These are phyloP conservation scores for Zasmidium citrigriseum DNA, from an alignment of 2,329 filamentous ascomycete species.

Conservation along the genomic window DNA sequence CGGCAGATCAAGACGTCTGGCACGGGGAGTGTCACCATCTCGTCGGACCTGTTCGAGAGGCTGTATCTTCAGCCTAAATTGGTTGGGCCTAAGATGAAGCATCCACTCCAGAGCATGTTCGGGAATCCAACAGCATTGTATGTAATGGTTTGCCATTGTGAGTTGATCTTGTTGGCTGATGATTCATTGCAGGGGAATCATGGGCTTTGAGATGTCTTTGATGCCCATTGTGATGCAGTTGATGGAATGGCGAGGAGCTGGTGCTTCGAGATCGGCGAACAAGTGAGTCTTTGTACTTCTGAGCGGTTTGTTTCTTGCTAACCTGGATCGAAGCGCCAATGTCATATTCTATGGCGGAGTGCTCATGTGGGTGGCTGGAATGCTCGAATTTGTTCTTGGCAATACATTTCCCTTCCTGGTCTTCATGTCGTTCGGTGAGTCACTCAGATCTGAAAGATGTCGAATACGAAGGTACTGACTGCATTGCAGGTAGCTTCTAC, in stretches of 20 bases:
- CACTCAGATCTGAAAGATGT: neutral
- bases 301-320: neutral
- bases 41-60: slow-evolving; percentile 24
- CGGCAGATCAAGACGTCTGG: slow-evolving; percentile 21
- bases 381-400: slow-evolving; percentile 24
- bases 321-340: slow-evolving; percentile 11
- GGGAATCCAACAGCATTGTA: slow-evolving; percentile 24
- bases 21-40: slow-evolving; percentile 24
- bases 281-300: slow-evolving; percentile 12
- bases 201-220: slow-evolving; percentile 24
- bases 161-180: neutral
- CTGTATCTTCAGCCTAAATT: slow-evolving; percentile 25
- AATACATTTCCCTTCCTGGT: slow-evolving; percentile 27
- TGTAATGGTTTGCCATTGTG: slow-evolving; percentile 1
- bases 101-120: slow-evolving; percentile 24
- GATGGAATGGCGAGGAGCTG: slow-evolving; percentile 23
- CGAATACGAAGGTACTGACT: neutral
- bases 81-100: slow-evolving; percentile 16
- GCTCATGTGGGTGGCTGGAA: slow-evolving; percentile 22
- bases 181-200: slow-evolving; percentile 10
- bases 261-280: slow-evolving; percentile 14
- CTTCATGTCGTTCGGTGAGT: slow-evolving; percentile 22
- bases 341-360: slow-evolving; percentile 25
- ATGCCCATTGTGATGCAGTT: slow-evolving; percentile 26
- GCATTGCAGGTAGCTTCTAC: slow-evolving; percentile 19